A percentile compares a stretch with the other conserved stretches of the same genome.
Evolutionary conservation across 2,329 filamentous ascomycete species (phyloP).

Genomic region (Rutstroemia sp.): DNA sequence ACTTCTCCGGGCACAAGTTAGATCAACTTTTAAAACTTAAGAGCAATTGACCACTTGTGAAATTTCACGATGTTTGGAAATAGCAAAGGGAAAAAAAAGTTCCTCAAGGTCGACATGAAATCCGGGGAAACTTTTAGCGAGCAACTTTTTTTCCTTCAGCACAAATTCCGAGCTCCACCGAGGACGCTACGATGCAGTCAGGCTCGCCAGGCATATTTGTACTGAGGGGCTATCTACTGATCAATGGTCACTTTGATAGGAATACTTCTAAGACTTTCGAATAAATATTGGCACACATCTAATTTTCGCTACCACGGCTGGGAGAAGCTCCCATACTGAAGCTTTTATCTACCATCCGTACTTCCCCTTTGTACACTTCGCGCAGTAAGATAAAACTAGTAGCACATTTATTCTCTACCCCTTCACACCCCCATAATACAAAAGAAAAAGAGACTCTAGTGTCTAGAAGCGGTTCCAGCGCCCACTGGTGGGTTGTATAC

Average conservation of each 20-base stretch:
- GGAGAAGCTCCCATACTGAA: conserved; percentile 20
- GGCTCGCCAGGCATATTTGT: neutral
- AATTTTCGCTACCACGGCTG: conserved; percentile 17
- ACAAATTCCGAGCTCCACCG: too few species aligned
- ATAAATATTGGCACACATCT: conserved; percentile 28
- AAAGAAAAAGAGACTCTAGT: conserved; percentile 24
- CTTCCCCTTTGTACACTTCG: conserved; percentile 25
- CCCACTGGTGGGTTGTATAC: conserved; percentile 66
- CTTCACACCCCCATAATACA: conserved; percentile 14
- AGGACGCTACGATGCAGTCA: too few species aligned
- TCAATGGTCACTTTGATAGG: too few species aligned
- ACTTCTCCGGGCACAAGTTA: too few species aligned
- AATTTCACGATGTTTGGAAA: neutral
- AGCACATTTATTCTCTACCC: conserved; percentile 26
- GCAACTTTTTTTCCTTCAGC: neutral
- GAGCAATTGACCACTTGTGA: neutral
- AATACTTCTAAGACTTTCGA: neutral
- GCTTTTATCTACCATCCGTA: conserved; percentile 13
- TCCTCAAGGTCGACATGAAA: neutral
- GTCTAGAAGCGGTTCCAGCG: conserved; percentile 9
- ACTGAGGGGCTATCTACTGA: neutral
- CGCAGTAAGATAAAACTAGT: conserved; percentile 28
- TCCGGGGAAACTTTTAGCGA: neutral
- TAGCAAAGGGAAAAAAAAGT: neutral
- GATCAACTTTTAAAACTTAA: too few species aligned